These are phyloP conservation scores for Mucor indicus DNA, from an alignment of 371 early-diverging fungal species.

Conservation along the genomic window DNA sequence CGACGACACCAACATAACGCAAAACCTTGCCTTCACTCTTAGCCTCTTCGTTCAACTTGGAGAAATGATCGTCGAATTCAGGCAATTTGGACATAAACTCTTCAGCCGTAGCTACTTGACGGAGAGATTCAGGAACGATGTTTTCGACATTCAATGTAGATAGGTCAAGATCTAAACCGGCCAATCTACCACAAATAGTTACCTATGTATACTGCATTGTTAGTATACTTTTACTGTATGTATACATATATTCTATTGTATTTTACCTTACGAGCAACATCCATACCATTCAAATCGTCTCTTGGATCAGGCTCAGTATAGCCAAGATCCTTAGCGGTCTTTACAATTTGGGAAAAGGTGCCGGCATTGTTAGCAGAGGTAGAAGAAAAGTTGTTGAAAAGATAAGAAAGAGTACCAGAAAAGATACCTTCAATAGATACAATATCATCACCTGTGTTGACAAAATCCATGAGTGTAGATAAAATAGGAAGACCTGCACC, in stretches of 20 bases:
- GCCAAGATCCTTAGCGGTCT: constrained; percentile 86
- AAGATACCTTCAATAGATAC: constrained; percentile 93
- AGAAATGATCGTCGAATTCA: constrained; percentile 84
- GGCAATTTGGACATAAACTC: constrained; percentile 85
- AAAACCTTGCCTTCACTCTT: constrained; percentile 69
- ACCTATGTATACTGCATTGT: no score
- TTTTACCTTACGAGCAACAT: constrained; percentile 95
- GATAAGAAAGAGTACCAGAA: constrained; percentile 92
- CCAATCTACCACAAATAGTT: constrained; percentile 85
- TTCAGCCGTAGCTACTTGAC: constrained; percentile 62
- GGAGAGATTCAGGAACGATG: constrained; percentile 87
- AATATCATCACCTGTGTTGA: constrained; percentile 91
- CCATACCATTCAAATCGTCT: constrained; percentile 97
- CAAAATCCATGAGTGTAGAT: constrained; percentile 83
- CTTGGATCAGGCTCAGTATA: constrained; percentile 98
- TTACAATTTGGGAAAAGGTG: constrained; percentile 87
- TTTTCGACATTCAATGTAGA: constrained; percentile 84
- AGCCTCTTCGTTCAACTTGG: constrained; percentile 75
- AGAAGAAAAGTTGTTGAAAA: constrained; percentile 93
- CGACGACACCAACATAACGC: constrained; percentile 90
- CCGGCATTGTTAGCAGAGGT: constrained; percentile 41
- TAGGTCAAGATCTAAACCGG: constrained; percentile 74
- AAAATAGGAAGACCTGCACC: constrained; percentile 98
- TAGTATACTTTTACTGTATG: no score
- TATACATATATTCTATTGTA: no score